Evolutionary conservation across 306 rosid genomes (phyloP), one percentile per base, ranked within the genome.

Genomic region (Rosa persica): DNA sequence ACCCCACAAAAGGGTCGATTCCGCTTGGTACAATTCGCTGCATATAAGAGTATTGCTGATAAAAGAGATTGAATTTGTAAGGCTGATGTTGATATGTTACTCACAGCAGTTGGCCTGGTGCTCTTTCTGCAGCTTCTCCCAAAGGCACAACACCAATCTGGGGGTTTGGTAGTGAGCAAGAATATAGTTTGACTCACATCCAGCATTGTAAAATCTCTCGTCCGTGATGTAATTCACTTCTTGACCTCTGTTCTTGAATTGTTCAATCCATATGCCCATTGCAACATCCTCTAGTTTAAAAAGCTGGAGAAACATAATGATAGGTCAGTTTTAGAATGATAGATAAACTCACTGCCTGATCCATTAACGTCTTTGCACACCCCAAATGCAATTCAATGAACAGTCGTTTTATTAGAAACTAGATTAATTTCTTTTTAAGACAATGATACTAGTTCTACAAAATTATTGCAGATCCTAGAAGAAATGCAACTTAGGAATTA

Each of bases 221-320:
- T 94, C 97, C 15, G 81, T 87, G 57, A 54, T 80, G 85, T 92
- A 94, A 68, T 86, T 86, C 58, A 94, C 90, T 88, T 87, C 91
- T 78, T 83, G 85, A 48, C 89, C 93, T 30, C 88, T 78, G 34
- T 86, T 87, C 79, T 76, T 88, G 91, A 88, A 89, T 66, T 88
- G 87, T 81, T 92, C 91, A 40, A 94, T 86, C 97, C 98, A 94
- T 79, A 94, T 90, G 40, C 98, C 97, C 94, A 90, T 87, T 70
- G 98, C 98, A 81, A 94, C 98, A 81, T 94, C 98, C 87, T 94
- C 98, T 54, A 94, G 85, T 87, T 94, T 94, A 78, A 94, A 94
- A 60, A 92, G 92, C 98, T 94, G 86, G 67, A 62, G 25, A 58
- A n/a, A 22, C 66, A 67, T 30, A 42, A 49, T 22, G 5, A 68